A percentile compares a stretch with the other conserved stretches of the same genome.
phyloP scores from a whole-genome alignment of 495 filamentous ascomycete genomes.

The Tuber melanosporum region DNA sequence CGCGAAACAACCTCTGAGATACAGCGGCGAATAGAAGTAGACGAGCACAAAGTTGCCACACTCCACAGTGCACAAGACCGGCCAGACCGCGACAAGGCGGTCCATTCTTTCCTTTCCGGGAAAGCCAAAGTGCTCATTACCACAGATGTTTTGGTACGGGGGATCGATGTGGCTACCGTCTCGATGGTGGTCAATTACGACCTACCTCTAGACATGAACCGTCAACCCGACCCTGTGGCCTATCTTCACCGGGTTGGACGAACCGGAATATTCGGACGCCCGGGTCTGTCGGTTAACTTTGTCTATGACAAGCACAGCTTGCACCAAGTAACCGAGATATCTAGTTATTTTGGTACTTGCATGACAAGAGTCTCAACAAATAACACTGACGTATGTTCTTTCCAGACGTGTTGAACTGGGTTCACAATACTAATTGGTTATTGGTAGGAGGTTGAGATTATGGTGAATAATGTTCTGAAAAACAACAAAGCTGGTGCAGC shows the following conservation, averaged over 20 bases:
- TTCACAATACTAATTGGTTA: conserved; percentile 12
- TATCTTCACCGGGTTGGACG: conserved; percentile 98
- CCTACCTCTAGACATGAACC: conserved; percentile 55
- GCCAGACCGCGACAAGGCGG: too few species aligned
- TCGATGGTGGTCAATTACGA: conserved; percentile 97
- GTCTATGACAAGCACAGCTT: conserved; percentile 73
- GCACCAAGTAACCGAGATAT: conserved; percentile 65
- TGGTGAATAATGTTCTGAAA: conserved; percentile 31
- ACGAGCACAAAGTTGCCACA: too few species aligned
- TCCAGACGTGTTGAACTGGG: not conserved
- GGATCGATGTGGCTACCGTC: conserved; percentile 96
- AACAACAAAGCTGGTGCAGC: conserved; percentile 27
- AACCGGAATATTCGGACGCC: conserved; percentile 92
- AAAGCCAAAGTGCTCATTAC: conserved; percentile 92
- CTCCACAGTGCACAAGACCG: too few species aligned
- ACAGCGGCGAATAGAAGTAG: too few species aligned
- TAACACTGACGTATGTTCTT: conserved; percentile 34
- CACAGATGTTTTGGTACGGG: conserved; percentile 92
- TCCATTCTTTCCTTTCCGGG: not conserved
- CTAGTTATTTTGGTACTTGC: conserved; percentile 57
- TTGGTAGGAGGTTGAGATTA: conserved; percentile 31
- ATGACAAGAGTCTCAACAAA: conserved; percentile 56
- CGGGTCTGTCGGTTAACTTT: conserved; percentile 88
- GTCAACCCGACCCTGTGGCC: conserved; percentile 71
- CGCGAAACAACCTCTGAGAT: too few species aligned